A percentile compares a stretch with the other conserved stretches of the same genome.
Evolutionary conservation across 1,284 basidiomycete species (phyloP).

Genomic region (Leccinum variabile): DNA sequence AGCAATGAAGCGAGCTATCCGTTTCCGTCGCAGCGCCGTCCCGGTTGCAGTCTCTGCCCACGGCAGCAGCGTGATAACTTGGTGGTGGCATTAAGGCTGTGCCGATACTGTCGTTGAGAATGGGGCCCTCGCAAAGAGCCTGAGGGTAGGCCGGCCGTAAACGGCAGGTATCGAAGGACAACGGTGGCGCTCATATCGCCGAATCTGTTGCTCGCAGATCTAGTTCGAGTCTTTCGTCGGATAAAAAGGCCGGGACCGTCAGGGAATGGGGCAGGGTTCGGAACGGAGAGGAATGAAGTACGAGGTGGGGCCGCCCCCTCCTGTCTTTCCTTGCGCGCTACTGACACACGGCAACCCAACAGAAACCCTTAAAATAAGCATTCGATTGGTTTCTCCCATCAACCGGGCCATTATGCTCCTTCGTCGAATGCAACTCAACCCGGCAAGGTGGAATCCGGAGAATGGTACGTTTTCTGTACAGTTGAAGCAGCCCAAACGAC

Average conservation of each 20-base stretch:
- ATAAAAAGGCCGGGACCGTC: constrained; percentile 31
- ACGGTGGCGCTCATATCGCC: background rate
- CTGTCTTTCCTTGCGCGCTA: no score
- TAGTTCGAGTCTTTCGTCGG: constrained; percentile 13
- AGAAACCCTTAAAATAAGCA: no score
- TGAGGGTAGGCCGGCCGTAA: constrained; percentile 11
- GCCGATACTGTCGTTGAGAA: constrained; percentile 49
- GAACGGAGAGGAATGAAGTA: constrained; percentile 26
- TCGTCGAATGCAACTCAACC: background rate
- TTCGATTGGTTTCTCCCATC: background rate
- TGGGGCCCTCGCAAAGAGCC: constrained; percentile 16
- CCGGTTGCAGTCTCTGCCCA: background rate
- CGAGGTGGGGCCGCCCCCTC: constrained; percentile 34
- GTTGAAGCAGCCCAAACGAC: background rate
- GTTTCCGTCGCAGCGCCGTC: constrained; percentile 36
- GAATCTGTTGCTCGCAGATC: constrained; percentile 7
- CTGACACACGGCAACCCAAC: no score
- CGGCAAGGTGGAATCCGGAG: background rate
- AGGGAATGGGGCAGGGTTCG: constrained; percentile 25
- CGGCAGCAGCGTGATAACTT: background rate
- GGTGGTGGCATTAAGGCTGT: constrained; percentile 37
- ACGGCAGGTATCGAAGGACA: constrained; percentile 7
- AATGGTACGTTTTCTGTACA: background rate
- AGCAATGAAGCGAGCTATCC: constrained; percentile 7
- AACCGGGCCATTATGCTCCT: background rate